Base-by-base conservation (phyloP, 164 flowering plant genomes). In the Malania oleifera region DNA sequence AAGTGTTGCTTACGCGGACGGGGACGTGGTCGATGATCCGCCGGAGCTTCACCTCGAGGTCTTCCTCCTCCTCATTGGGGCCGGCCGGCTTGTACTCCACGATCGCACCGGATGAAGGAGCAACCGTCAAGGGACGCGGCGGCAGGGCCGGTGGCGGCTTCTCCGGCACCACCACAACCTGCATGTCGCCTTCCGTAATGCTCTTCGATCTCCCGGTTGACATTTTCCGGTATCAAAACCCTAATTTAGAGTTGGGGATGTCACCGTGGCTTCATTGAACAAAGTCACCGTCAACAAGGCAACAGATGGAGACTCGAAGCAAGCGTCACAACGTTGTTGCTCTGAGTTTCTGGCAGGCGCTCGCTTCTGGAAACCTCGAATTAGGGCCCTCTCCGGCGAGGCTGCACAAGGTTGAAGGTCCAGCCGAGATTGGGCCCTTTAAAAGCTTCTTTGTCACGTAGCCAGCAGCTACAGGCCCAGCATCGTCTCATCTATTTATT, bases 1-100 rank as follows among this genome's bases (percentile, higher is more conserved):
- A 95, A 44, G 99, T 89, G 60, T 95, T 95, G 70, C 84, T 91
- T 24, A 95, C 98, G 34, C 97, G 96, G 5, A 91, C 96, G 2
- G 99, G 99, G 2, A 95, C 96, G 56, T 90, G 78, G 10, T 95
- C 99, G 27, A 87, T 64, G 51, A 95, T 95, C 27, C 97, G 73
- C 2, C 97, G 84, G 41, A 95, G 96, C 77, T 95, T 95, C n/a
- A 95, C 63, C 70, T 95, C 97, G 3, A 91, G 66, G 52, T 95
- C 99, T 65, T 95, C 97, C 45, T 82, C 92, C 39, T 95, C 99
- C 49, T 75, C 86, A 61, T 66, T 54, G 1, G 74, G 63, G 0
- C 44, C 70, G 1, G 83, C 72, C 6, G 76, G 70, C 57, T 54
- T 70, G 68, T 91, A 95, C 77, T 91, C 96, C 0, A 91, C 99